A percentile compares a stretch with the other conserved stretches of the same genome.
phyloP scores from a whole-genome alignment of 2,329 filamentous ascomycete genomes.

The Hirsutella thompsonii region DNA sequence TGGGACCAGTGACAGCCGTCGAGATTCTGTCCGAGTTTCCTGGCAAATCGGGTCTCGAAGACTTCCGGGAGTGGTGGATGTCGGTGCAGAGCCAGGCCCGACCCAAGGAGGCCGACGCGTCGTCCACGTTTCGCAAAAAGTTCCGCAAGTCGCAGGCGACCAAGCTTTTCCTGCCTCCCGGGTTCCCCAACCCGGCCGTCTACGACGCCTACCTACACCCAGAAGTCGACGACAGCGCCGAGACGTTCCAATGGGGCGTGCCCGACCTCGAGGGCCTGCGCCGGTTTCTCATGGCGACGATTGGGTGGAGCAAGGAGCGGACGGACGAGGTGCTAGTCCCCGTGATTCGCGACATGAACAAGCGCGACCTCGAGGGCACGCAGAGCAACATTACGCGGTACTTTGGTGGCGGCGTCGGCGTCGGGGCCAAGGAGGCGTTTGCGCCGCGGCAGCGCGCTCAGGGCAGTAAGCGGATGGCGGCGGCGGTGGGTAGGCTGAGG shows the following conservation, averaged over 20 bases:
- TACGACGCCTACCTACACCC: slow-evolving; percentile 74
- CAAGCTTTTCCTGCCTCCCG: slow-evolving; percentile 73
- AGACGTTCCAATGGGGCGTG: slow-evolving; percentile 88
- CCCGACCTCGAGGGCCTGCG: slow-evolving; percentile 81
- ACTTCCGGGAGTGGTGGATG: slow-evolving; percentile 81
- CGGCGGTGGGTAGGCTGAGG: slow-evolving; percentile 56
- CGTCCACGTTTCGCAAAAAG: slow-evolving; percentile 63
- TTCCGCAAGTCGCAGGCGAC: slow-evolving; percentile 68
- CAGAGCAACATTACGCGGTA: slow-evolving; percentile 94
- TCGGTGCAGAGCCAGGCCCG: slow-evolving; percentile 59
- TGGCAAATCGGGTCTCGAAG: slow-evolving; percentile 43
- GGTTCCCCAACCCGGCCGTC: slow-evolving; percentile 69
- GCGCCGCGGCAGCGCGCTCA: slow-evolving; percentile 53
- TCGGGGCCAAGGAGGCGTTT: slow-evolving; percentile 54
- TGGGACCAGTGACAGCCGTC: slow-evolving; percentile 87
- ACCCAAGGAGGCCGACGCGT: slow-evolving; percentile 46
- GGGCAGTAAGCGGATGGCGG: slow-evolving; percentile 62
- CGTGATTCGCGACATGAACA: slow-evolving; percentile 92
- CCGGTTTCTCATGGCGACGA: slow-evolving; percentile 75
- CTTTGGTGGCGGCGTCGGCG: slow-evolving; percentile 64
- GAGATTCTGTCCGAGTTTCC: slow-evolving; percentile 90
- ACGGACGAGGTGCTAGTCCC: slow-evolving; percentile 94
- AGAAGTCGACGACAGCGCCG: slow-evolving; percentile 67
- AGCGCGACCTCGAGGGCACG: slow-evolving; percentile 74
- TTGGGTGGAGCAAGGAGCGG: slow-evolving; percentile 83